Evolutionary conservation across 345 rosid species (phyloP), one percentile per base, ranked within the genome.

Genomic region (Erodium maritimum): DNA sequence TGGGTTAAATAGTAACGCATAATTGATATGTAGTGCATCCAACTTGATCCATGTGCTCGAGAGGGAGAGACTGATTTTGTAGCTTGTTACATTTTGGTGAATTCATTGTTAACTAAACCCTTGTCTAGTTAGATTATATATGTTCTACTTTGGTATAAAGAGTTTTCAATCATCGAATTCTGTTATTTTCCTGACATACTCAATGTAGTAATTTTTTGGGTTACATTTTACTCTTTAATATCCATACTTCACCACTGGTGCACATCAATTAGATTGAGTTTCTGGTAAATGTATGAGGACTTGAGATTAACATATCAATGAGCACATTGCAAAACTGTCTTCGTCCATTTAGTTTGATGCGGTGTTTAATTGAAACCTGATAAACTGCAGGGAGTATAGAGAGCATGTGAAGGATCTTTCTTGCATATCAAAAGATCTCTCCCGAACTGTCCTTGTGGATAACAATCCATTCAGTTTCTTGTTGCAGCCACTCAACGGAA

Each of bases 391-490:
- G 68, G 80, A 80, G 71, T 80, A 78, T 59, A 69, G 94, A 56
- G 99, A 93, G 58, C 91, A 87, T 53, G 91, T 94, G 69, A 94
- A 94, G 84, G 99, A 94, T 76, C 82, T 94, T 45, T 74, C 90
- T 20, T 77, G 87, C 78, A 19, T 83, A 55, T 80, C 99, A 5
- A 85, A 79, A 73, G 78, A 94, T 75, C 79, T 87, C 63, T 57
- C 75, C 62, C 82, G 96, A 56, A 78, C 81, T 53, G 99, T 93
- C 50, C 82, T 93, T 14, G 96, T 93, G 14, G 99, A 94, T 69
- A 90, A 94, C 73, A 90, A 90, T 63, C 99, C 99, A 0, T 94
- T 90, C 80, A 93, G 99, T 76, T 90, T 93, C 80, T 63, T 93
- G 66, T 65, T 94, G 69, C 99, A 94, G 68, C 99, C 99, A 20